A percentile compares a stretch with the other conserved stretches of the same genome.
Evolutionary conservation across 1,284 basidiomycete species (phyloP).

Genomic region (Ustilago bromivora): DNA sequence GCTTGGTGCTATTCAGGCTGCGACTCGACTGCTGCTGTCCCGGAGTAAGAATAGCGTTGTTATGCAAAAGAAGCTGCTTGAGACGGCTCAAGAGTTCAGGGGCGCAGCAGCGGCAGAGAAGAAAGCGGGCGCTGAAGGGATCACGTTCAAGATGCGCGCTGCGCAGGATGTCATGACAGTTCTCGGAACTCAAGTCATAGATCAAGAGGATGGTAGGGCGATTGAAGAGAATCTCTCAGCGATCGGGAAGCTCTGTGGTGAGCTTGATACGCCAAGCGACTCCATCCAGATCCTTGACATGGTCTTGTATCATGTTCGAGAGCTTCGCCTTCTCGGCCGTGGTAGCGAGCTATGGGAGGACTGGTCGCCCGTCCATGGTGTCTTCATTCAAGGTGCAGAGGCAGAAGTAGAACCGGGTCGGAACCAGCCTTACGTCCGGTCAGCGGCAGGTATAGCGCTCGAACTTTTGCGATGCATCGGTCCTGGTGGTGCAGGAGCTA

Average conservation of each 20-base stretch:
- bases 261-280: neutral
- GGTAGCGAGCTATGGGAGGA: neutral
- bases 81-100: conserved; percentile 9
- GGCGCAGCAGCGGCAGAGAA: conserved; percentile 14
- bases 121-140: neutral
- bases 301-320: conserved; percentile 33
- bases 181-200: neutral
- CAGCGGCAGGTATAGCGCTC: conserved; percentile 21
- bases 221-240: conserved; percentile 10
- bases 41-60: conserved; percentile 6
- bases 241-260: neutral
- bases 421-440: conserved; percentile 1
- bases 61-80: conserved; percentile 10
- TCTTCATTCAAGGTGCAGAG: neutral
- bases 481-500: neutral
- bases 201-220: neutral
- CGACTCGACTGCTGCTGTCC: conserved; percentile 14
- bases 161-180: conserved; percentile 16
- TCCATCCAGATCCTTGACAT: conserved; percentile 20
- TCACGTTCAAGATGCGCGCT: conserved; percentile 33
- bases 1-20: conserved; percentile 22
- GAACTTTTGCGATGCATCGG: conserved; percentile 33
- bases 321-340: conserved; percentile 12
- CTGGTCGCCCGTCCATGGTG: too few species aligned
- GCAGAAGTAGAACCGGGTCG: neutral